Percentiles rank a stretch among this genome's conserved stretches.
Conservation (phyloP, 225 moss, liverwort and hornwort species). For the Antitrichia curtipendula region DNA sequence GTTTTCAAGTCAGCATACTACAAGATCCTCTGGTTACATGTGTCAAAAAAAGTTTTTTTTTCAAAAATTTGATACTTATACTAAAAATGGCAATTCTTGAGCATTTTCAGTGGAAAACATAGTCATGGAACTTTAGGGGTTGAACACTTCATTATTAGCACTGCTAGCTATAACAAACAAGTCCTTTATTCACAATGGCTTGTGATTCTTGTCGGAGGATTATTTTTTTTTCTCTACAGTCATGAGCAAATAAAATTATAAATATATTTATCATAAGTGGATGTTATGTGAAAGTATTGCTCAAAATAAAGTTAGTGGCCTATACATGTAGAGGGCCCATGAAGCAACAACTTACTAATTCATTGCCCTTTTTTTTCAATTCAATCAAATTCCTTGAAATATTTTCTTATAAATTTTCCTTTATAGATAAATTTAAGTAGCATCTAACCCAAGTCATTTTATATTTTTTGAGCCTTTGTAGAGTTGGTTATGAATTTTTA, state of each 20-base stretch:
- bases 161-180: background rate
- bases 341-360: background rate
- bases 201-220: background rate
- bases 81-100: no score
- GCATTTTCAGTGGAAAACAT: no score
- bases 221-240: background rate
- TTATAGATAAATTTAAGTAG: background rate
- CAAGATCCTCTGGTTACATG: no score
- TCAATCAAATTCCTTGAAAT: background rate
- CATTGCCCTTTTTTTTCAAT: rapidly evolving
- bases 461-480: no score
- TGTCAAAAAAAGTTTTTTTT: no score
- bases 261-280: background rate
- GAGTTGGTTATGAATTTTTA: no score
- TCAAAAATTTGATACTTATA: no score
- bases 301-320: background rate
- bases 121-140: no score
- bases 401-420: background rate
- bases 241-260: background rate
- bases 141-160: background rate
- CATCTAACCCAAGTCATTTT: background rate
- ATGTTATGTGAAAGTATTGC: background rate
- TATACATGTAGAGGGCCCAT: background rate
- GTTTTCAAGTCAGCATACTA: no score
- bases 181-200: background rate